Evolutionary conservation across 495 filamentous ascomycete genomes (phyloP), one percentile per base, ranked within the genome.

Genomic region (Eremomyces bilateralis): DNA sequence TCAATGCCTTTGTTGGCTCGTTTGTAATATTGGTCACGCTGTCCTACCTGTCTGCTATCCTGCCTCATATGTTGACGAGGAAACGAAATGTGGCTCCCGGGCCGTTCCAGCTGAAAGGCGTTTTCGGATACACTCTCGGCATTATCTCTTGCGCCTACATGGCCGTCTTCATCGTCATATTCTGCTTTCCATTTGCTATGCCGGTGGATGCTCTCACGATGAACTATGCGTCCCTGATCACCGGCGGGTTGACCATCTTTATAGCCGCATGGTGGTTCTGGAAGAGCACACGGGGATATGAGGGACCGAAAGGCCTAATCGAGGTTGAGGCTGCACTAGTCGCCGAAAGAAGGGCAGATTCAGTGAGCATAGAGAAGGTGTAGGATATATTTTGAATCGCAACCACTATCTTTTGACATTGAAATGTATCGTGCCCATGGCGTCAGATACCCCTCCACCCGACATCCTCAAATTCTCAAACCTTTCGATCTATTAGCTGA

Each of bases 41-140:
- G 2, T 81, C 73, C 0, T 91, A 88, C 43, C 64, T 75, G 27
- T 65, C 73, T 33, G 76, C 79, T 12, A 80, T 91, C 44, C 59
- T 73, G 22, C 76, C 77, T 1, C 73, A 88, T 46, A 42, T 88
- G 4, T 45, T 80, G 13, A 72, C 69, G 0, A 55, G 69, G 0
- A 62, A 81, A 1, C 58, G 62, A 15, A 63, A 70, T 12, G 68
- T 85, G 29, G 60, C 64, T 6, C 61, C 62, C 0, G 81, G 77
- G 0, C 67, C 65, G 3, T 91, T 85, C 53, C 69, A 63, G 48
- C 69, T 91, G 57, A 64, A 69, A 15, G 53, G 57, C 20, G 51
- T 49, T 11, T 46, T 64, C 12, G 81, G 77, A 0, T 73, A 57
- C 33, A 37, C 54, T 0, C 53, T 83, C 42, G 79, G 80, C 42